A percentile compares a stretch with the other conserved stretches of the same genome.
Conservation (phyloP, 176 grass and related monocot genomes). For the Olyra latifolia region DNA sequence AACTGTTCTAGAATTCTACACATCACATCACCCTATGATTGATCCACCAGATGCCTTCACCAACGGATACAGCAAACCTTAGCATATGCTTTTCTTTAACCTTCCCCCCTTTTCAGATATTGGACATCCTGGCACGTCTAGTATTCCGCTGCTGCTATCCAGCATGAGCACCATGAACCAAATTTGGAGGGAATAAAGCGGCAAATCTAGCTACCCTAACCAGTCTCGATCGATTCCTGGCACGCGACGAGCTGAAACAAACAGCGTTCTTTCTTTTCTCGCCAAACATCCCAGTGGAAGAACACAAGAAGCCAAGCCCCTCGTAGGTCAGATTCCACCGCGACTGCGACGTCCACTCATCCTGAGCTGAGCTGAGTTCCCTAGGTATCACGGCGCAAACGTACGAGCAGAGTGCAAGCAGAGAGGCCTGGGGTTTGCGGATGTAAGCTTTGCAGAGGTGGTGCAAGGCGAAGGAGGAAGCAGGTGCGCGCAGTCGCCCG, state of each 20-base stretch:
- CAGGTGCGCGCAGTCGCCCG: too few relatives aligned
- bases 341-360: neutral
- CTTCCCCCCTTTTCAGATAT: neutral
- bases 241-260: neutral
- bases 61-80: neutral
- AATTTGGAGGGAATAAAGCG: neutral
- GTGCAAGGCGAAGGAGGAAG: neutral
- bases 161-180: neutral
- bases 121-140: neutral
- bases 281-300: neutral
- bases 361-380: neutral
- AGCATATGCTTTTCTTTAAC: neutral
- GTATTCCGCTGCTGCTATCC: neutral
- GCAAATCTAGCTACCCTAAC: neutral
- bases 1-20: neutral
- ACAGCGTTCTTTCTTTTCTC: neutral
- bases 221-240: neutral
- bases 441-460: neutral
- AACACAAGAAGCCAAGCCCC: neutral
- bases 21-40: neutral
- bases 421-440: neutral
- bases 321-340: neutral
- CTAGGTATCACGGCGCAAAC: neutral
- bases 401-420: neutral
- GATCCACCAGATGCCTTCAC: neutral